Conservation (phyloP, 148 eudicot genomes). For the Rhododendron kiyosumense region DNA sequence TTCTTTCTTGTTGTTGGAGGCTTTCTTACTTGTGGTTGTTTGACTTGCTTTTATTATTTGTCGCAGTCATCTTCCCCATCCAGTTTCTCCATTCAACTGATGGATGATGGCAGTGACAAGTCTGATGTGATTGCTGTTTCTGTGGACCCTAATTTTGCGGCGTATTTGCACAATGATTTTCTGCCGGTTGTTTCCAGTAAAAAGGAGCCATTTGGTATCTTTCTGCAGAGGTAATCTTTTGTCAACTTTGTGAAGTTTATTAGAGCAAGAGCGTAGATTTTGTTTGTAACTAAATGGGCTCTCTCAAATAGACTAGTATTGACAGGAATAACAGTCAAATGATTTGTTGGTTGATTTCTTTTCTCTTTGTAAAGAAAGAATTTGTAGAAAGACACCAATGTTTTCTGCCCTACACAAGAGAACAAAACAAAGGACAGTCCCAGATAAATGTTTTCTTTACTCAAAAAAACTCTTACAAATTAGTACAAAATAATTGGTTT, state of each 20-base stretch:
- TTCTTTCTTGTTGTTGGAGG: neutral
- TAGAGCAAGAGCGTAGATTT: neutral
- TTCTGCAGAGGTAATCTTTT: slow-evolving; percentile 59
- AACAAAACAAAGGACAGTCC: neutral
- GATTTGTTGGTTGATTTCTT: neutral
- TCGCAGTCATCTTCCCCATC: slow-evolving; percentile 60
- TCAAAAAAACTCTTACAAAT: neutral
- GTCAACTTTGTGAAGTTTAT: neutral
- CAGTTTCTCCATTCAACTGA: slow-evolving; percentile 64
- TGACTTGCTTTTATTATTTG: slow-evolving; percentile 14
- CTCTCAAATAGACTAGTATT: neutral
- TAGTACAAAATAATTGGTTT: neutral
- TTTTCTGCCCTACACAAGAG: neutral
- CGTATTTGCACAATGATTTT: slow-evolving; percentile 68
- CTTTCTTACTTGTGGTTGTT: slow-evolving; percentile 7
- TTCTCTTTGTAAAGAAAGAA: neutral
- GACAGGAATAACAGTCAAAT: neutral
- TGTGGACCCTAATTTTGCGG: slow-evolving; percentile 75
- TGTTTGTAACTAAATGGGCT: neutral
- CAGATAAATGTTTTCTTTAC: neutral
- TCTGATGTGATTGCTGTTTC: slow-evolving; percentile 86
- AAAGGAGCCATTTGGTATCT: slow-evolving; percentile 54
- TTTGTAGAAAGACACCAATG: neutral
- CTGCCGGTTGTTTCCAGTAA: slow-evolving; percentile 42
- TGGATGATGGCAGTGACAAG: slow-evolving; percentile 83